Evolutionary conservation across 768 basidiomycete genomes (phyloP).

Genomic region (Russula brevipes): DNA sequence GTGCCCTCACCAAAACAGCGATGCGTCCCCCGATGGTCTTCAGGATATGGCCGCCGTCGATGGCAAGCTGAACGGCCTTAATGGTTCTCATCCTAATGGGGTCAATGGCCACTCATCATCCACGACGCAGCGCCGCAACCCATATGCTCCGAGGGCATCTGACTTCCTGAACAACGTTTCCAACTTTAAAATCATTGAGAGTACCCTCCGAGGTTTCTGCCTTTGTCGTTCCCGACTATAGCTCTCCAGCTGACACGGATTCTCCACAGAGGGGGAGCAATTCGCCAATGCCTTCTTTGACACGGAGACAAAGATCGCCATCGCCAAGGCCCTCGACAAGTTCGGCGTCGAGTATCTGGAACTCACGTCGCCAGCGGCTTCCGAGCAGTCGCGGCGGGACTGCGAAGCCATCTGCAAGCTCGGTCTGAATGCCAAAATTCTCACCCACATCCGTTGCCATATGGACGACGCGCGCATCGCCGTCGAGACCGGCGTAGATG

Average conservation of each 20-base stretch:
- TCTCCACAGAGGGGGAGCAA: constrained; percentile 88
- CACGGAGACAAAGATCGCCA: constrained; percentile 99
- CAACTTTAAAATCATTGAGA: constrained; percentile 96
- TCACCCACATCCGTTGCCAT: constrained; percentile 98
- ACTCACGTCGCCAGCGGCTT: constrained; percentile 95
- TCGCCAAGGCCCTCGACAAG: constrained; percentile 95
- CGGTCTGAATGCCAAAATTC: constrained; percentile 91
- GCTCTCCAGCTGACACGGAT: constrained; percentile 5
- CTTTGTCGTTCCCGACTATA: constrained; percentile 27
- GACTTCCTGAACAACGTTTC: constrained; percentile 91
- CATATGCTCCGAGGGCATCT: constrained; percentile 85
- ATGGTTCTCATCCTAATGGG: constrained; percentile 33
- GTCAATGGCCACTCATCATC: constrained; percentile 28
- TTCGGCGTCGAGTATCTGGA: constrained; percentile 99
- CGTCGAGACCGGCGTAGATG: constrained; percentile 98
- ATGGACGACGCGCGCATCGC: constrained; percentile 99
- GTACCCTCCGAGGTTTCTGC: constrained; percentile 77
- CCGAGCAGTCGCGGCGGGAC: constrained; percentile 88
- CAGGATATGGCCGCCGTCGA: constrained; percentile 72
- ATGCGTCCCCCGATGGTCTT: constrained; percentile 40
- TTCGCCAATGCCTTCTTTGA: constrained; percentile 99
- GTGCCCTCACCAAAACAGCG: constrained; percentile 59
- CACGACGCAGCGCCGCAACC: constrained; percentile 51
- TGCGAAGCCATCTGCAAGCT: constrained; percentile 99
- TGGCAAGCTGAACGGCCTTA: constrained; percentile 35